Base-by-base conservation (phyloP, 495 filamentous ascomycete species). In the Jackrogersella minutella region DNA sequence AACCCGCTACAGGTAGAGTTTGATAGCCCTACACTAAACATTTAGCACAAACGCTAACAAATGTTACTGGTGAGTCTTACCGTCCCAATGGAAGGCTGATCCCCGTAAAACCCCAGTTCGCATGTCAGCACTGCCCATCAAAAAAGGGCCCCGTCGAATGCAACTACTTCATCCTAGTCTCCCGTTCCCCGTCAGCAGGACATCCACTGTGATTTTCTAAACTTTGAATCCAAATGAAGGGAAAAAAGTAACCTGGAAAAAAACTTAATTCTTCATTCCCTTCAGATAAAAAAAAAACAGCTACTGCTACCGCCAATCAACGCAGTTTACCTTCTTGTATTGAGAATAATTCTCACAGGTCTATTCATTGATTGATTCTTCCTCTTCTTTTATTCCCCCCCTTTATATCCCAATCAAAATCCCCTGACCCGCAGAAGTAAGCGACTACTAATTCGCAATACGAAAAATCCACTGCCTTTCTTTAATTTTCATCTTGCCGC, bases 181-280 rank as follows among this genome's bases (percentile, higher is more conserved):
- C 30, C 33, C 14, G 43, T 51, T 46, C 58, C 58, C 53, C 53
- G 52, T 68, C 64, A 68, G 52, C 53, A 52, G 47, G 13, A 62
- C 46, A 58, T 50, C 34, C 52, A 53, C 36, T 30, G 49, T 40
- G 49, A 52, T 19, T 17, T 16, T 49, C 21, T 26, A 22, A 16
- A 54, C 34, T 16, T 19, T 39, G 24, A 3, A 28, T n/a, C 7
- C 24, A 49, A 30, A 7, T 28, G 33, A 44, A 46, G 13, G 40
- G 8, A 40, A 46, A 59, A 55, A 43, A 30, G 11, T 22, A 10
- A 22, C 17, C 40, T 58, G 28, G 40, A 26, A 34, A 26, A n/a
- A 41, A 64, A 69, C 41, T 61, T 50, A 64, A 64, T 64, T 58
- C 43, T 61, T 31, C 24, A 31, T 34, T 61, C 56, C 56, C 30